Conservation (phyloP, 2,329 filamentous ascomycete genomes). For the Calonectria leucothoes region DNA sequence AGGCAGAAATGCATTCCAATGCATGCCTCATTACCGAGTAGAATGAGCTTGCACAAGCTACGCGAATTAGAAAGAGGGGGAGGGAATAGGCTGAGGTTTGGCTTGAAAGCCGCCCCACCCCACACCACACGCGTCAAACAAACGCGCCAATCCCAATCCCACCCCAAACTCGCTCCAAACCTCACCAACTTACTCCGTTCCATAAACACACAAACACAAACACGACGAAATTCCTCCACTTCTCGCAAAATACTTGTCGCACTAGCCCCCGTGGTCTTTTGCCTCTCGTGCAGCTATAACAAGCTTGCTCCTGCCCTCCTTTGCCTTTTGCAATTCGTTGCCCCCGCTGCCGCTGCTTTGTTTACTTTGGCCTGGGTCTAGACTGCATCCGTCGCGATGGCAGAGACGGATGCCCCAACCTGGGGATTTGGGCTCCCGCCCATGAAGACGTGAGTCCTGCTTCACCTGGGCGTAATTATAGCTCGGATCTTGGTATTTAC, state of each 20-base stretch:
- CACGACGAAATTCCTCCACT: constrained; percentile 24
- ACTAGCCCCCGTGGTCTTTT: constrained; percentile 8
- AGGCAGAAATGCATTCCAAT: not conserved
- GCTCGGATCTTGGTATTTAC: not conserved
- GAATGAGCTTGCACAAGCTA: not conserved
- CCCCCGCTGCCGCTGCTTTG: constrained; percentile 34
- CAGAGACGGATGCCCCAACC: constrained; percentile 32
- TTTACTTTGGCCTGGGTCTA: constrained; percentile 39
- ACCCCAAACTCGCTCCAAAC: constrained; percentile 12
- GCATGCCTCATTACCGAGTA: no score
- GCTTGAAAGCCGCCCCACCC: not conserved
- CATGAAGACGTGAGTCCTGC: constrained; percentile 32
- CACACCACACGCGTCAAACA: constrained; percentile 26
- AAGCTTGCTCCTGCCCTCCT: constrained; percentile 20
- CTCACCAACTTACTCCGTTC: constrained; percentile 14
- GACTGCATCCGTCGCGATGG: constrained; percentile 41
- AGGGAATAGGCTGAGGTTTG: not conserved
- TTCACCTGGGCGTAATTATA: no score
- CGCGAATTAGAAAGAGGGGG: no score
- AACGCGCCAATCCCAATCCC: not conserved
- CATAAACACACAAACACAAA: constrained; percentile 24
- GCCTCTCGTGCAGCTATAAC: constrained; percentile 19
- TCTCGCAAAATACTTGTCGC: constrained; percentile 14
- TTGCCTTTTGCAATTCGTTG: constrained; percentile 23
- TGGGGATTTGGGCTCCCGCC: constrained; percentile 38